phyloP scores from a whole-genome alignment of 345 rosid genomes.

The Streptanthus diversifolius region DNA sequence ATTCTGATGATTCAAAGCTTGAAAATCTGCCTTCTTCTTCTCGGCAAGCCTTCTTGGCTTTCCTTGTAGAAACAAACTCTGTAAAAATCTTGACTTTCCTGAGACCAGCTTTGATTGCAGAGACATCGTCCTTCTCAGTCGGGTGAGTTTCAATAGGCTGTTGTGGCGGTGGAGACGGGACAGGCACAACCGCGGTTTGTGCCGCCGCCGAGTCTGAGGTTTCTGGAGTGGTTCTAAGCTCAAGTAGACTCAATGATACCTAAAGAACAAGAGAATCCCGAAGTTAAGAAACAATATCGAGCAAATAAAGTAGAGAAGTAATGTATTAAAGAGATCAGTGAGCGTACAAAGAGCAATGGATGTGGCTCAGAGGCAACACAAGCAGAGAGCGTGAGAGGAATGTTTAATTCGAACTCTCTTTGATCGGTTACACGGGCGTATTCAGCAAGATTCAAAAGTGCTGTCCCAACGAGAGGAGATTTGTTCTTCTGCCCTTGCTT shows the following conservation, averaged over 20 bases:
- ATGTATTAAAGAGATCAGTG: not conserved
- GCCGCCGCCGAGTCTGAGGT: constrained; percentile 38
- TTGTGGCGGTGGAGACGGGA: constrained; percentile 40
- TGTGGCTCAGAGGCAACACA: constrained; percentile 39
- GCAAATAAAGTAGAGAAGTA: not conserved
- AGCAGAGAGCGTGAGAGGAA: constrained; percentile 46
- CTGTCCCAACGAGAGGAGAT: constrained; percentile 52
- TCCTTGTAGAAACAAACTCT: constrained; percentile 38
- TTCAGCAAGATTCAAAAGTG: constrained; percentile 59
- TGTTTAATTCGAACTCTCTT: constrained; percentile 46
- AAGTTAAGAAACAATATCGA: not conserved
- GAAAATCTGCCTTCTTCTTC: constrained; percentile 37
- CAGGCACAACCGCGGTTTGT: constrained; percentile 54
- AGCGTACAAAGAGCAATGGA: constrained; percentile 60
- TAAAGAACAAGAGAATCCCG: constrained; percentile 22
- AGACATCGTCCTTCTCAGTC: constrained; percentile 36
- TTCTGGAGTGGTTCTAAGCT: constrained; percentile 67
- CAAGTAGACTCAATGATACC: constrained; percentile 72
- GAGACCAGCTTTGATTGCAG: constrained; percentile 49
- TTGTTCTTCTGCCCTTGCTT: constrained; percentile 53
- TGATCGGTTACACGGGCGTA: constrained; percentile 50
- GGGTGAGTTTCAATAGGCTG: constrained; percentile 26
- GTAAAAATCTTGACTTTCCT: constrained; percentile 47
- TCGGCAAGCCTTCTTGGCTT: constrained; percentile 38
- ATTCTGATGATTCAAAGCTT: constrained; percentile 46